phyloP scores from a whole-genome alignment of 225 moss, liverwort and hornwort species.

The Polytrichum formosum region DNA sequence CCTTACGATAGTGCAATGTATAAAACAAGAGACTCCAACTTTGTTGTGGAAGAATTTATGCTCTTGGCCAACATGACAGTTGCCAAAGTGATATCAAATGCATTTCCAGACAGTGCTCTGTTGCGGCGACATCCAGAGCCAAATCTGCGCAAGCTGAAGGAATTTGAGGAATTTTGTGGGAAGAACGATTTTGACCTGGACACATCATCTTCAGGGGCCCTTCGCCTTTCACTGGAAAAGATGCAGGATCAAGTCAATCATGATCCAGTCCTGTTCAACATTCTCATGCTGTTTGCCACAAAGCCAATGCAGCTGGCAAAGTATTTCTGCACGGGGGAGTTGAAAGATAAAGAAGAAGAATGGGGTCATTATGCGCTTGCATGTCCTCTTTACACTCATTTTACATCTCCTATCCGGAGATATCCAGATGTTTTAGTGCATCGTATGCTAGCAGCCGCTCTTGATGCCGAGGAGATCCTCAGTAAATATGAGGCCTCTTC shows the following conservation, averaged over 20 bases:
- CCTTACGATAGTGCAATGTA: conserved; percentile 83
- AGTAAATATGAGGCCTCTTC: conserved; percentile 26
- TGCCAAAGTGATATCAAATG: conserved; percentile 88
- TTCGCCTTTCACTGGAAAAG: conserved; percentile 81
- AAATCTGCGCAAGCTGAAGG: conserved; percentile 78
- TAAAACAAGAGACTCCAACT: conserved; percentile 83
- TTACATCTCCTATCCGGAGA: conserved; percentile 93
- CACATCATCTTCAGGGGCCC: conserved; percentile 81
- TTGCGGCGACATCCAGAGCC: conserved; percentile 94
- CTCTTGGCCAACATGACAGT: conserved; percentile 96
- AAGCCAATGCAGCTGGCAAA: conserved; percentile 98
- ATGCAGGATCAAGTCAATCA: conserved; percentile 77
- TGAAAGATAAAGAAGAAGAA: conserved; percentile 83
- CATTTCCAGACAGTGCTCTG: conserved; percentile 83
- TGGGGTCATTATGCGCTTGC: conserved; percentile 98
- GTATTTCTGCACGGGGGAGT: conserved; percentile 94
- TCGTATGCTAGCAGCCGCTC: conserved; percentile 84
- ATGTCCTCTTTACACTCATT: conserved; percentile 88
- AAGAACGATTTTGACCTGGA: conserved; percentile 83
- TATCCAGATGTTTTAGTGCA: conserved; percentile 97
- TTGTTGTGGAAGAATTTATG: conserved; percentile 96
- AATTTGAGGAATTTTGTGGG: conserved; percentile 88
- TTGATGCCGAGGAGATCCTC: conserved; percentile 76
- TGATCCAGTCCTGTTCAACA: conserved; percentile 83
- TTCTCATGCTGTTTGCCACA: conserved; percentile 90